Percentiles rank a stretch among this genome's conserved stretches.
phyloP scores from a whole-genome alignment of 306 rosid species.

The Herpetospermum pedunculosum region DNA sequence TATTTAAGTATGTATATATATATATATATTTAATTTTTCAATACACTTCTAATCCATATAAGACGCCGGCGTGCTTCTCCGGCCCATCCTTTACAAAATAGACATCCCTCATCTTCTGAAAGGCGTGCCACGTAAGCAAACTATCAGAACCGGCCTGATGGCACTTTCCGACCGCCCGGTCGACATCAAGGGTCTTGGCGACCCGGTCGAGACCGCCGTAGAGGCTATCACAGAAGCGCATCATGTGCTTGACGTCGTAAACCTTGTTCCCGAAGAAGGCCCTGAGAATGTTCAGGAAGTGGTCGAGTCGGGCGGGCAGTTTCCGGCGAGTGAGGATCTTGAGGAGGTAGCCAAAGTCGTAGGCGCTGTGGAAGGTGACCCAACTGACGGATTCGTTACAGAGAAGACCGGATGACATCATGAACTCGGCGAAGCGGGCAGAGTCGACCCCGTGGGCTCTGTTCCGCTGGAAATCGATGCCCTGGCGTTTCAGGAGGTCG shows the following conservation, averaged over 20 bases:
- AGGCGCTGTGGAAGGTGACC: conserved; percentile 70
- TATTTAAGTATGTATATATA: no score
- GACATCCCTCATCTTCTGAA: conserved; percentile 46
- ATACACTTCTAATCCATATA: conserved; percentile 52
- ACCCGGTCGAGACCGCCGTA: conserved; percentile 70
- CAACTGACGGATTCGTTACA: conserved; percentile 44
- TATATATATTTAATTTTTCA: not conserved
- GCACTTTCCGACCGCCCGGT: conserved; percentile 66
- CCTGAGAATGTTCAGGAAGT: conserved; percentile 25
- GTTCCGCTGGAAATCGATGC: conserved; percentile 48
- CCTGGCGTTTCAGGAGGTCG: conserved; percentile 50
- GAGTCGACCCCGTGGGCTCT: conserved; percentile 30
- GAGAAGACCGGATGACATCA: conserved; percentile 56
- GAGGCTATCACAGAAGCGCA: conserved; percentile 41
- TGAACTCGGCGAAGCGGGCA: conserved; percentile 25
- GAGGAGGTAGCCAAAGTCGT: conserved; percentile 58
- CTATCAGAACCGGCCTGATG: conserved; percentile 86
- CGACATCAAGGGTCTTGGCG: conserved; percentile 39
- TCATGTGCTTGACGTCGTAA: conserved; percentile 66
- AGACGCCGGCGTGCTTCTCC: conserved; percentile 50
- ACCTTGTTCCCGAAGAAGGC: conserved; percentile 41
- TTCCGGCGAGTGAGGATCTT: conserved; percentile 39
- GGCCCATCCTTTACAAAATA: conserved; percentile 35
- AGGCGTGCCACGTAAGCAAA: conserved; percentile 66
- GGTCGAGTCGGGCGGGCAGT: conserved; percentile 27